These are phyloP conservation scores for Parietaria judaica DNA, from an alignment of 306 rosid genomes.

Conservation along the genomic window DNA sequence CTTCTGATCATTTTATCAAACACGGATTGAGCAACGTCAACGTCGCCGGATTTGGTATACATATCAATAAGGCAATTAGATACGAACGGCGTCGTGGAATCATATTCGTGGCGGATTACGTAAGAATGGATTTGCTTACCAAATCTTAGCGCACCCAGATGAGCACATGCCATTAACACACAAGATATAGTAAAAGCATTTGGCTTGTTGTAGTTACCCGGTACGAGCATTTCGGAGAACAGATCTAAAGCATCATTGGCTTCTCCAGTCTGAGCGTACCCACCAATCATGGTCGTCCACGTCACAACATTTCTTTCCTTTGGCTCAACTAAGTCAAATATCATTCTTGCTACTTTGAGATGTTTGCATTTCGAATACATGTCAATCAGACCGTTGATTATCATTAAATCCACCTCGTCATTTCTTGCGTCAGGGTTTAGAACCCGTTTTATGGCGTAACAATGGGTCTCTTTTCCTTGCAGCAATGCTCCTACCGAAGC, in stretches of 20 bases:
- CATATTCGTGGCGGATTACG: conserved; percentile 43
- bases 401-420: conserved; percentile 45
- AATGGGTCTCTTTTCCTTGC: conserved; percentile 66
- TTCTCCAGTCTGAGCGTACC: conserved; percentile 85
- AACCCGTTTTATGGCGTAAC: conserved; percentile 52
- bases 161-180: conserved; percentile 84
- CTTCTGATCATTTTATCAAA: conserved; percentile 46
- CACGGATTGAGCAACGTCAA: conserved; percentile 56
- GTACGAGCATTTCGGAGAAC: conserved; percentile 56
- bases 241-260: conserved; percentile 65
- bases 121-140: conserved; percentile 66
- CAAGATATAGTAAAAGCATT: conserved; percentile 81
- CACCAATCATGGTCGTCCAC: conserved; percentile 89
- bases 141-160: conserved; percentile 52
- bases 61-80: conserved; percentile 76
- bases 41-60: conserved; percentile 82
- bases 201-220: conserved; percentile 37
- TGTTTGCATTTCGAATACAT: conserved; percentile 78
- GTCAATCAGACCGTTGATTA: conserved; percentile 74
- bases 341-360: conserved; percentile 30
- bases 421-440: conserved; percentile 34
- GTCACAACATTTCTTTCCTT: conserved; percentile 61
- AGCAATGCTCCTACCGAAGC: conserved; percentile 62
- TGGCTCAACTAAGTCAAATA: conserved; percentile 50
- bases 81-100: conserved; percentile 42